phyloP scores from a whole-genome alignment of 1,284 basidiomycete genomes.

The Papiliotrema terrestris region DNA sequence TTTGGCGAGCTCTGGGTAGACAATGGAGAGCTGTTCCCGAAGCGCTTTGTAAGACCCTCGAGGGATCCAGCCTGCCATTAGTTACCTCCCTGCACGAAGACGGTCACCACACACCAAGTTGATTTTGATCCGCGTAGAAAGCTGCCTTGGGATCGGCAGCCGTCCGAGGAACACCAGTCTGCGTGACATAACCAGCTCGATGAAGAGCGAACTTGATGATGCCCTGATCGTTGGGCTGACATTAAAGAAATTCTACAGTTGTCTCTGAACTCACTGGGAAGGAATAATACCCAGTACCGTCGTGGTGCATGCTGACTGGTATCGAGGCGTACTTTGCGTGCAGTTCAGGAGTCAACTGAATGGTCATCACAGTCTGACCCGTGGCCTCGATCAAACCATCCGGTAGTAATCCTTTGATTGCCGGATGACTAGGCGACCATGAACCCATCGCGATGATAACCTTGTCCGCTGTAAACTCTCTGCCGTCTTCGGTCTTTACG shows the following conservation, averaged over 20 bases:
- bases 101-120: slow-evolving; percentile 11
- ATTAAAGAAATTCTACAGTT: neutral
- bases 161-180: slow-evolving; percentile 25
- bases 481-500: slow-evolving; percentile 15
- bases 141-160: slow-evolving; percentile 24
- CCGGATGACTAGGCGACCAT: slow-evolving; percentile 22
- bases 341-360: slow-evolving; percentile 67
- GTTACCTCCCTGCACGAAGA: neutral
- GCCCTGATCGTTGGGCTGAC: slow-evolving; percentile 64
- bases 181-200: slow-evolving; percentile 60
- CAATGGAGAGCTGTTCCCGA: slow-evolving; percentile 54
- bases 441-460: slow-evolving; percentile 23
- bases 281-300: slow-evolving; percentile 62
- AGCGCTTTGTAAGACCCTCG: slow-evolving; percentile 54
- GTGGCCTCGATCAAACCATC: slow-evolving; percentile 17
- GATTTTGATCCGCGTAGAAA: slow-evolving; percentile 17
- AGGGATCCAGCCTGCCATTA: slow-evolving; percentile 54
- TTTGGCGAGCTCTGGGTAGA: slow-evolving; percentile 69
- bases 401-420: slow-evolving; percentile 14
- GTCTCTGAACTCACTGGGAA: slow-evolving; percentile 61
- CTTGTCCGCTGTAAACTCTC: slow-evolving; percentile 22
- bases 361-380: slow-evolving; percentile 65
- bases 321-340: slow-evolving; percentile 57
- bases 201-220: slow-evolving; percentile 73
- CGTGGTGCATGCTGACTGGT: slow-evolving; percentile 68